These are phyloP conservation scores for Crithidia brevicula DNA, from an alignment of 208 protist genomes.

Conservation along the genomic window DNA sequence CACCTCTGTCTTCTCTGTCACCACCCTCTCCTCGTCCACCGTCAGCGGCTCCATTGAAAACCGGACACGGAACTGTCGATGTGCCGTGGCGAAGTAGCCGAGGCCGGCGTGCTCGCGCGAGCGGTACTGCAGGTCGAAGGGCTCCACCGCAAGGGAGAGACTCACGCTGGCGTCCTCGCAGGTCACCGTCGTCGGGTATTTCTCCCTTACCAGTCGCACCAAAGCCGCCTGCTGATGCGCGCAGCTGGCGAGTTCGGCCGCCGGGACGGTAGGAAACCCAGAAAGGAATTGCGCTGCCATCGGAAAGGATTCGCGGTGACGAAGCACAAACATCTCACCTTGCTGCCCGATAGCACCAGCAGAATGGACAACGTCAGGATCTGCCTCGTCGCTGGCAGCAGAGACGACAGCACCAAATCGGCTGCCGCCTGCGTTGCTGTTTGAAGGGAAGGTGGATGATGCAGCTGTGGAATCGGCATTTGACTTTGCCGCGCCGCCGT, in stretches of 20 bases:
- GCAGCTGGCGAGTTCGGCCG: slow-evolving; percentile 22
- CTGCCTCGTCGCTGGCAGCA: slow-evolving; percentile 11
- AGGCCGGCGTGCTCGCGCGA: slow-evolving; percentile 33
- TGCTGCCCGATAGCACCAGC: slow-evolving; percentile 59
- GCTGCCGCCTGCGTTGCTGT: neutral
- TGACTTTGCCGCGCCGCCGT: too few species aligned
- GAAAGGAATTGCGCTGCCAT: slow-evolving; percentile 50
- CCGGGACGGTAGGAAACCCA: slow-evolving; percentile 29
- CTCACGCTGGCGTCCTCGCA: slow-evolving; percentile 57
- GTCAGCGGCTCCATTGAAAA: slow-evolving; percentile 35
- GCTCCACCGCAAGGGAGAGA: slow-evolving; percentile 50
- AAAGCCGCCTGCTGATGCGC: slow-evolving; percentile 30
- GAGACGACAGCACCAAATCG: neutral
- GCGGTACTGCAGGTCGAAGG: slow-evolving; percentile 55
- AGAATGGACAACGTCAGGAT: slow-evolving; percentile 43
- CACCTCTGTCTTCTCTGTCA: slow-evolving; percentile 24
- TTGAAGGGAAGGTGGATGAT: neutral
- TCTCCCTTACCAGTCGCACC: slow-evolving; percentile 26
- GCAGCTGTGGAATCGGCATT: neutral
- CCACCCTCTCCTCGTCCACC: slow-evolving; percentile 4
- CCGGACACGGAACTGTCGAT: slow-evolving; percentile 61
- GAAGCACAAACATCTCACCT: slow-evolving; percentile 66
- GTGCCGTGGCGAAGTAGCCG: slow-evolving; percentile 57
- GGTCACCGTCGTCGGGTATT: slow-evolving; percentile 33
- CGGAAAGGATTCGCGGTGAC: slow-evolving; percentile 43